A percentile compares a stretch with the other conserved stretches of the same genome.
phyloP scores from a whole-genome alignment of 1,139 yeast genomes.

The Yamadazyma siamensis region DNA sequence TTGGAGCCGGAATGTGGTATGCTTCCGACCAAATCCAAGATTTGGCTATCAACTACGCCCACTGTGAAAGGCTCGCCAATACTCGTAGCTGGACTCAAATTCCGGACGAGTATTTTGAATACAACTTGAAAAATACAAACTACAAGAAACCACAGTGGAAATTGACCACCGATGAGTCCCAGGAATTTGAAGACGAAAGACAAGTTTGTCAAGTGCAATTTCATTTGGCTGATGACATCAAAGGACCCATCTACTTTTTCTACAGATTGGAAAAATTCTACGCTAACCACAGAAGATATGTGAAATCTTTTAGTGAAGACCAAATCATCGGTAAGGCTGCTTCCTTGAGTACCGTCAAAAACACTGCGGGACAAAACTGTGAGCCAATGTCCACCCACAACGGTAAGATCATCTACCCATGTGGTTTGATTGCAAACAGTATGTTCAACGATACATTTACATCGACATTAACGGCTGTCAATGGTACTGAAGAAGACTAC shows the following conservation, averaged over 20 bases:
- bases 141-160: slow-evolving; percentile 49
- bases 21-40: slow-evolving; percentile 80
- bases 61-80: slow-evolving; percentile 63
- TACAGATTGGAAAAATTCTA: slow-evolving; percentile 81
- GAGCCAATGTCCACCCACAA: slow-evolving; percentile 69
- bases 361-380: slow-evolving; percentile 80
- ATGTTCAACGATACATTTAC: slow-evolving; percentile 66
- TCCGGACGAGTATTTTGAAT: slow-evolving; percentile 54
- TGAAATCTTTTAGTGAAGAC: slow-evolving; percentile 84
- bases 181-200: slow-evolving; percentile 52
- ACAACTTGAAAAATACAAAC: slow-evolving; percentile 43
- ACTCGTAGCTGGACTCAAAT: slow-evolving; percentile 52
- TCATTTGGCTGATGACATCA: slow-evolving; percentile 68
- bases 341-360: slow-evolving; percentile 51
- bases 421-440: slow-evolving; percentile 78
- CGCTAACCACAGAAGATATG: slow-evolving; percentile 93
- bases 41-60: slow-evolving; percentile 73
- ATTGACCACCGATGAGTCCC: slow-evolving; percentile 47
- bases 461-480: slow-evolving; percentile 37
- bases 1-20: slow-evolving; percentile 87
- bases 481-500: slow-evolving; percentile 41
- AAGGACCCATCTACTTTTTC: slow-evolving; percentile 74
- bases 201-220: slow-evolving; percentile 77
- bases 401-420: slow-evolving; percentile 62
- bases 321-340: slow-evolving; percentile 80